Percentiles rank a stretch among this genome's conserved stretches.
Evolutionary conservation across 2,329 filamentous ascomycete genomes (phyloP).

Genomic region (Phoma herbarum): DNA sequence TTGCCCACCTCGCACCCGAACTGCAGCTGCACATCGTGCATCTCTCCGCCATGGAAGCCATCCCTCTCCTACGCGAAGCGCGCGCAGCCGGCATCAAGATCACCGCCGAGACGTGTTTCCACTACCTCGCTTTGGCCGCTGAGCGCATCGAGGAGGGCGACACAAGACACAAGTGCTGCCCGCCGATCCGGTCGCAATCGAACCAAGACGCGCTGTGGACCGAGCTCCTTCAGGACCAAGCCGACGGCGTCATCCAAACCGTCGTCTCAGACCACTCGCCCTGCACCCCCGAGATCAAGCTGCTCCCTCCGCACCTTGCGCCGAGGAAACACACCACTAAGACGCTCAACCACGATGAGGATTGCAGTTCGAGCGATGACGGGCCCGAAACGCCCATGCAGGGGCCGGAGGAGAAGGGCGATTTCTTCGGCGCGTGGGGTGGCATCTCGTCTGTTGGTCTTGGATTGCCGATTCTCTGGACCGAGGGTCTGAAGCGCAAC

Average conservation of each 20-base stretch:
- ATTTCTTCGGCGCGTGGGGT: constrained; percentile 97
- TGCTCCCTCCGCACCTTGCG: constrained; percentile 77
- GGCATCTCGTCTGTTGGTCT: constrained; percentile 94
- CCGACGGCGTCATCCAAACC: constrained; percentile 84
- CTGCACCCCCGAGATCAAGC: constrained; percentile 93
- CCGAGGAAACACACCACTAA: constrained; percentile 51
- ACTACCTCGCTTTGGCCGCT: constrained; percentile 85
- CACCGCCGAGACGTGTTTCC: constrained; percentile 94
- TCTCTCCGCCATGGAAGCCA: constrained; percentile 86
- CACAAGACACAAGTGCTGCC: constrained; percentile 94
- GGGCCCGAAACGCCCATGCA: constrained; percentile 44
- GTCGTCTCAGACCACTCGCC: constrained; percentile 96
- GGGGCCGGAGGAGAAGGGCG: constrained; percentile 64
- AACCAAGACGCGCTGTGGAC: constrained; percentile 91
- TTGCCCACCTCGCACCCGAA: constrained; percentile 80
- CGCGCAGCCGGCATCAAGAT: constrained; percentile 79
- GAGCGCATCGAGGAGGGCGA: constrained; percentile 86
- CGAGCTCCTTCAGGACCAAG: constrained; percentile 66
- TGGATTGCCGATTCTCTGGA: constrained; percentile 89
- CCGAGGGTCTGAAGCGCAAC: constrained; percentile 71
- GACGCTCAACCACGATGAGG: constrained; percentile 47
- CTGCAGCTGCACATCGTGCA: constrained; percentile 94
- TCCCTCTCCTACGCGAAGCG: constrained; percentile 80
- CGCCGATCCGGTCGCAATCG: constrained; percentile 80
- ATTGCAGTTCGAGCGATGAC: constrained; percentile 44